Base-by-base conservation (phyloP, 2,329 filamentous ascomycete species). In the Eutypella sp. region DNA sequence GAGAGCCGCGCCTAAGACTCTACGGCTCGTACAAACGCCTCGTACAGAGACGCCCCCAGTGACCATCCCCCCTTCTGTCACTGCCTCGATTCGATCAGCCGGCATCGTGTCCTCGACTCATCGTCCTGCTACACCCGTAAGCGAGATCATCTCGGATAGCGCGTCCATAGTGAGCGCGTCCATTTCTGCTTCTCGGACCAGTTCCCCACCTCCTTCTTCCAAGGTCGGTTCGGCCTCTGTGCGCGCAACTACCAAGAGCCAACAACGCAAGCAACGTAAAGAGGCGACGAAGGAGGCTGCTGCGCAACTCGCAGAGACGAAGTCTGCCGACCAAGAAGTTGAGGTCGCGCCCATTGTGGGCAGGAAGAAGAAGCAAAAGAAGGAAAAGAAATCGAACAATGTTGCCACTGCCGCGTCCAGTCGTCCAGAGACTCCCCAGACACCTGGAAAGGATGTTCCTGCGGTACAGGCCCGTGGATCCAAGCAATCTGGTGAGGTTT, bases 341-440 rank as follows among this genome's bases (percentile, higher is more conserved):
- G 76, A 81, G 52, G 77, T 80, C 53, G 88, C 82, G 7, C 88
- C 89, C 0, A 85, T 95, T 34, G 64, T 89, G 41, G 86, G 86
- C 27, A 80, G 88, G 43, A 90, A 90, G 73, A 92, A 89, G 73
- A 93, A 92, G 69, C 81, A 87, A 62, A 90, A 87, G 73, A 92
- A 89, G 67, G 82, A 85, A 56, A 84, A 80, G 57, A 62, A 58
- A 56, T 49, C 58, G 2, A n/a, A n/a, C n/a, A 67, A 67, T 56
- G 60, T 56, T 25, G 42, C 53, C 18, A 60, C 54, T 39, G 50
- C 54, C 22, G 44, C 49, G 29, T 51, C 54, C 22, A 63, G 54
- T 25, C 54, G 61, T 18, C 62, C 61, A 7, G 60, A 53, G 54
- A 67, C 57, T 4, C 62, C 62, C 41, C 65, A 63, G 44, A 55